Evolutionary conservation across 805 yeast species (phyloP).

Genomic region (Candida maesae): DNA sequence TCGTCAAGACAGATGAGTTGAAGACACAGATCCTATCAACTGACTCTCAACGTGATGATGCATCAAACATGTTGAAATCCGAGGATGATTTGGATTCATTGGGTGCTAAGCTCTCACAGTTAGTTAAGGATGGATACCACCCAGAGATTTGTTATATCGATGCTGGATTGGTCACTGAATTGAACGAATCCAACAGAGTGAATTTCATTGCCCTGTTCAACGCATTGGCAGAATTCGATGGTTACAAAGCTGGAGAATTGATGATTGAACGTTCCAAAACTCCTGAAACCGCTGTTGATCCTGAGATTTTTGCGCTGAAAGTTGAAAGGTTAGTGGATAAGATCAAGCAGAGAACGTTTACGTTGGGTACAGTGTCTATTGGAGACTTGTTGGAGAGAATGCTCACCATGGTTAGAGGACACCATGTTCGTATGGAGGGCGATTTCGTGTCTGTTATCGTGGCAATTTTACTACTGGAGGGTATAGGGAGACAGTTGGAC

Average conservation of each 20-base stretch:
- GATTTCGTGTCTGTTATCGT: slow-evolving; percentile 95
- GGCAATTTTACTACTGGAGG: slow-evolving; percentile 86
- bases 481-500: slow-evolving; percentile 91
- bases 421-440: slow-evolving; percentile 97
- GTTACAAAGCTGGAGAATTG: slow-evolving; percentile 89
- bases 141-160: slow-evolving; percentile 91
- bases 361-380: slow-evolving; percentile 85
- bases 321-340: slow-evolving; percentile 79
- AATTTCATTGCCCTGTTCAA: slow-evolving; percentile 89
- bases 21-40: slow-evolving; percentile 27
- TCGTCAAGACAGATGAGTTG: slow-evolving; percentile 45
- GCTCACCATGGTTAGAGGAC: slow-evolving; percentile 84
- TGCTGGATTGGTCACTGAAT: slow-evolving; percentile 89
- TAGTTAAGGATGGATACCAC: slow-evolving; percentile 57
- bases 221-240: slow-evolving; percentile 87
- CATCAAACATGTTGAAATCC: slow-evolving; percentile 20
- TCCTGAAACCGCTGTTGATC: slow-evolving; percentile 85
- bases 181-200: slow-evolving; percentile 68
- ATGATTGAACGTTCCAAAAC: slow-evolving; percentile 95
- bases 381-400: slow-evolving; percentile 88
- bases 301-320: slow-evolving; percentile 81
- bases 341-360: slow-evolving; percentile 84
- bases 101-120: slow-evolving; percentile 40
- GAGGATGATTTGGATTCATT: slow-evolving; percentile 35
- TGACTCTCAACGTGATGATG: slow-evolving; percentile 21